Percentiles rank a stretch among this genome's conserved stretches.
Evolutionary conservation across 345 rosid genomes (phyloP).

Genomic region (Eucalyptus marginata): DNA sequence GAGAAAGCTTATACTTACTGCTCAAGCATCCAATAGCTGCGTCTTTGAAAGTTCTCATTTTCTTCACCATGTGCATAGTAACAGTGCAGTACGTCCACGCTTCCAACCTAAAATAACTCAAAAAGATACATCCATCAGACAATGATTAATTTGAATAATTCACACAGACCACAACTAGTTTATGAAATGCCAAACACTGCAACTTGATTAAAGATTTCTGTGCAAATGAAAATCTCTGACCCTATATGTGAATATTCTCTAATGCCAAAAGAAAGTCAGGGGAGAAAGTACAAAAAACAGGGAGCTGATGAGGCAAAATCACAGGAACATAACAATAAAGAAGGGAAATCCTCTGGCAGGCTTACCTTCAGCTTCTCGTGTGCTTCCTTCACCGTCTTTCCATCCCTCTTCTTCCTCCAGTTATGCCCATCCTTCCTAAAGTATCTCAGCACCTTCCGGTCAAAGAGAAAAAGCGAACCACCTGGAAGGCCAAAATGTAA

Average conservation of each 20-base stretch:
- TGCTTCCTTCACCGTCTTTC: conserved; percentile 87
- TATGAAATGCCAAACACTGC: not conserved
- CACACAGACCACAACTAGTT: not conserved
- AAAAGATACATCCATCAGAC: conserved; percentile 5
- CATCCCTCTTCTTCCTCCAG: conserved; percentile 92
- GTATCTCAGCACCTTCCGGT: conserved; percentile 83
- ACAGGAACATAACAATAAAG: not conserved
- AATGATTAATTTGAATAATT: not conserved
- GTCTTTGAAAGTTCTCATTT: conserved; percentile 83
- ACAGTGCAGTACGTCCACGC: conserved; percentile 86
- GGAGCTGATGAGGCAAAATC: not conserved
- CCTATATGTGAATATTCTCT: not conserved
- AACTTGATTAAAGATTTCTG: not conserved
- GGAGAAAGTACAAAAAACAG: not conserved
- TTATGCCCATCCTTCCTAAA: conserved; percentile 90
- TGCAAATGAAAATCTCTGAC: not conserved
- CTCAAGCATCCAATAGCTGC: conserved; percentile 97
- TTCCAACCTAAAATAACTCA: conserved; percentile 60
- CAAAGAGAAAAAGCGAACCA: conserved; percentile 92
- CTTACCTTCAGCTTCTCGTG: conserved; percentile 82
- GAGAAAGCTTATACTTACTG: conserved; percentile 33
- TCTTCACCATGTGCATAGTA: conserved; percentile 98
- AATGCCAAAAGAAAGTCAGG: not conserved
- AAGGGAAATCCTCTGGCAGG: not conserved
- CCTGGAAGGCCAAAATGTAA: conserved; percentile 28